Evolutionary conservation across 352 stramenopile species (phyloP), one percentile per base, ranked within the genome.

Genomic region (Phytophthora megakarya): DNA sequence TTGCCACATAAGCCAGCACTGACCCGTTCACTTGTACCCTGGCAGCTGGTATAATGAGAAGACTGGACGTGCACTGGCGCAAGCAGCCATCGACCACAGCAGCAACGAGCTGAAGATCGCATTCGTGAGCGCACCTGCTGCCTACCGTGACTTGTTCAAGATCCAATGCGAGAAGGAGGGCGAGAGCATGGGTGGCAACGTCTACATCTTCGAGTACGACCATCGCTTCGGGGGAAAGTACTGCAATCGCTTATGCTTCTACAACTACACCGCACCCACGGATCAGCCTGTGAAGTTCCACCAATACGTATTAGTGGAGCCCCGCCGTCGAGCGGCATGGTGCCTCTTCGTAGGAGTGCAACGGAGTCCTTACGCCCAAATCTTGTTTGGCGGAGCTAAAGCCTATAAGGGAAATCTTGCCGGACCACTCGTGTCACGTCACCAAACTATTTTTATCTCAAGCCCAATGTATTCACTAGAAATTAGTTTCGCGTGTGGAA

Each of bases 181-280:
- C 44, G 40, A 70, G 19, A 33, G 25, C 44, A 77, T 72, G 70
- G 70, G 65, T 39, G 57, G 62, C 13, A 80, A 81, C 46, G 75
- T 81, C 52, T 81, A 74, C 57, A 68, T 84, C 47, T 84, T 84
- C 37, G 75, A 84, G 57, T 84, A 66, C 49, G 75, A 84, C 48
- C 70, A 51, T 18, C 65, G 75, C 7, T 84, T 84, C 35, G 68
- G 70, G 5, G 73, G 75, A 38, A 84, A 81, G 43, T 84, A 84
- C 53, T 65, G 66, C 38, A 61, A 76, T 16, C 69, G 61, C n/a
- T 84, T 77, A 47, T 70, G 50, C 30, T 84, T 84, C 47, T 84
- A 81, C 48, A 72, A 84, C 59, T 84, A 81, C 67, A 84, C 81
- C 25, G 39, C 69, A 15, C 75, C 75, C 12, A 70, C 63, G 21